phyloP scores from a whole-genome alignment of 164 flowering plant species.

The Santalum album region DNA sequence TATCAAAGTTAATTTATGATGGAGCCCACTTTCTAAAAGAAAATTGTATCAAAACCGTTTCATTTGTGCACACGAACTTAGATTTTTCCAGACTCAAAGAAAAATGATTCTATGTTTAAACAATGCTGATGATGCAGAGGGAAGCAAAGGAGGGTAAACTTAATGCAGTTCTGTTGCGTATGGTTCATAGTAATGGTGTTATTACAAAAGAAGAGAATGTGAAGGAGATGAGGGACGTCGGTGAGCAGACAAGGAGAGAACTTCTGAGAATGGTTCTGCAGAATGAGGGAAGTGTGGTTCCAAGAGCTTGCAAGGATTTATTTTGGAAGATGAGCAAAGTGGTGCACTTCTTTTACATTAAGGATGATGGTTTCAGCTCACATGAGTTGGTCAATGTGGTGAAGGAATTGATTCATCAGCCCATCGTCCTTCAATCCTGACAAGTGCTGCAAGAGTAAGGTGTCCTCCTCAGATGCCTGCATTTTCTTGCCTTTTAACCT shows the following conservation, averaged over 20 bases:
- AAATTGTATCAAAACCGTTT: too few relatives aligned
- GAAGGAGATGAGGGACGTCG: slow-evolving; percentile 19
- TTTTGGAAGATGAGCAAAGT: slow-evolving; percentile 76
- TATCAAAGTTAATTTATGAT: too few relatives aligned
- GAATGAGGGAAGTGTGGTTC: slow-evolving; percentile 42
- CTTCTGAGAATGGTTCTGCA: slow-evolving; percentile 51
- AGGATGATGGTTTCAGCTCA: slow-evolving; percentile 64
- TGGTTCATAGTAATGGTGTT: slow-evolving; percentile 24
- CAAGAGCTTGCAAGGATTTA: slow-evolving; percentile 69
- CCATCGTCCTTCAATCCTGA: slow-evolving; percentile 9
- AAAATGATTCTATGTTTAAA: too few relatives aligned
- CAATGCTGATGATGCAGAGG: slow-evolving; percentile 29
- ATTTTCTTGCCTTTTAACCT: too few relatives aligned
- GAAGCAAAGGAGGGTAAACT: slow-evolving; percentile 59
- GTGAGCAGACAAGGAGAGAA: slow-evolving; percentile 40
- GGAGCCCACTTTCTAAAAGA: too few relatives aligned
- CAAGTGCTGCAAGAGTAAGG: too few relatives aligned
- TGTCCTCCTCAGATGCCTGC: too few relatives aligned
- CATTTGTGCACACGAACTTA: too few relatives aligned
- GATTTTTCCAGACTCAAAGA: too few relatives aligned
- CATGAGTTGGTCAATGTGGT: slow-evolving; percentile 39
- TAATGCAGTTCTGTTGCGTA: slow-evolving; percentile 49
- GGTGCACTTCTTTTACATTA: slow-evolving; percentile 55
- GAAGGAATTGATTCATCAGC: slow-evolving; percentile 36
- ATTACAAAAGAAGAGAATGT: slow-evolving; percentile 40